Conservation (phyloP, 805 yeast species). For the Sugiyamaella valdiviana region DNA sequence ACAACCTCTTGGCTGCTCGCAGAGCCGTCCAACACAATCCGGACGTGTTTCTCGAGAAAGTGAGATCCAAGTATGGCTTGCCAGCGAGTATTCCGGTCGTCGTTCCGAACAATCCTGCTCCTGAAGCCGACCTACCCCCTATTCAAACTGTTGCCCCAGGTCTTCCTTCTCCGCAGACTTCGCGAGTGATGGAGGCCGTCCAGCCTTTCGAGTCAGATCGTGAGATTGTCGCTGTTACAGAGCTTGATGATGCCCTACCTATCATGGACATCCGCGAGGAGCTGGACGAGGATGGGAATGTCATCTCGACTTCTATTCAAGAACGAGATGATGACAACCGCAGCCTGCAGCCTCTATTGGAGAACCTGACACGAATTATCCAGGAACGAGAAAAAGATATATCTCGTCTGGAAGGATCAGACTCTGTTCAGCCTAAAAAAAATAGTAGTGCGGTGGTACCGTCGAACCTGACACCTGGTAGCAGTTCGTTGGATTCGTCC, state of each 20-base stretch:
- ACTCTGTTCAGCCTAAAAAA: conserved; percentile 2
- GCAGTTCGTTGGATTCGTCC: background rate
- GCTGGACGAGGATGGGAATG: conserved; percentile 76
- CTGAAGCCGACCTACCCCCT: background rate
- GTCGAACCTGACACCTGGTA: background rate
- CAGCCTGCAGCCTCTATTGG: background rate
- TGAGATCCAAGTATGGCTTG: background rate
- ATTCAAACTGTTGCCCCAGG: too few relatives aligned
- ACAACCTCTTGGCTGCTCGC: conserved; percentile 16
- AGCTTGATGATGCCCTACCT: conserved; percentile 43
- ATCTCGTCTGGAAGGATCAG: background rate
- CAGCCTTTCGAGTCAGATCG: too few relatives aligned
- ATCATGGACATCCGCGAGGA: conserved; percentile 80
- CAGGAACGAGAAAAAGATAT: conserved; percentile 9
- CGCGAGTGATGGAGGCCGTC: too few relatives aligned
- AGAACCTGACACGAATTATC: conserved; percentile 12
- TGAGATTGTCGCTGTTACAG: background rate
- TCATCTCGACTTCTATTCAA: conserved; percentile 42
- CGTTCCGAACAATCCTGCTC: background rate
- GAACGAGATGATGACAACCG: conserved; percentile 23
- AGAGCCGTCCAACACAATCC: conserved; percentile 4
- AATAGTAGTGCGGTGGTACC: conserved; percentile 12
- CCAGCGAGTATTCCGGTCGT: background rate
- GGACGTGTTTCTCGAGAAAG: background rate
- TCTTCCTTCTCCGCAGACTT: too few relatives aligned